Evolutionary conservation across 2,329 filamentous ascomycete species (phyloP), one percentile per base, ranked within the genome.

Genomic region (Graphilbum ipis-grandicollis): DNA sequence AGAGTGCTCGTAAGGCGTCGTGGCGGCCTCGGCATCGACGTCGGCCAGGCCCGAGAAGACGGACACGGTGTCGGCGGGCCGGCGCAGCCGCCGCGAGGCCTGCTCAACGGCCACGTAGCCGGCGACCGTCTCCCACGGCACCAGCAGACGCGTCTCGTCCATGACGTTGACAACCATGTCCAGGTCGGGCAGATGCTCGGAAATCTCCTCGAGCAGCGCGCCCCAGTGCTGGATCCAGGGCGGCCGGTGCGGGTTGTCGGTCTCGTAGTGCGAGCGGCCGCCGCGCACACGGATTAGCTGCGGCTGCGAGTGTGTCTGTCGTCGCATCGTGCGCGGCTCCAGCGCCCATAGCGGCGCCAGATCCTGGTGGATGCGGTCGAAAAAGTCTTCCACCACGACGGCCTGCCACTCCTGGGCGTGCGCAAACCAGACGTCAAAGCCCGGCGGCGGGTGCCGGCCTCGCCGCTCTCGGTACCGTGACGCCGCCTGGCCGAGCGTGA

Each of bases 81-180:
- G n/a, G n/a, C n/a, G n/a, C n/a, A n/a, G n/a, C n/a, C 46, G 49
- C 38, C 68, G 59, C 32, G 47, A 57, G 23, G 52, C 50, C 38
- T 54, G 52, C 47, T 73, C 72, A 33, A 58, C 54, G 9, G 52
- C 53, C 10, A 75, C 57, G 34, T 69, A 55, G 19, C 55, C 54
- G 19, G 65, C 57, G 39, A 78, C 63, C 13, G 65, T 57, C 37
- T 76, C 63, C 54, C 63, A 71, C 9, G 69, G 63, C 3, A 74
- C 68, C 22, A 77, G 54, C n/a, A 79, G 50, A 17, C 74, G 61
- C 21, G 73, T 64, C 49, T 79, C 71, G 49, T 78, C 73, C 54
- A 75, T 62, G 36, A 63, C 60, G 48, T 79, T 78, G 55, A 78
- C 69, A 9, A 72, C 66, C 57, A 78, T 75, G 48, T 78, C 72